Conservation (phyloP, 768 basidiomycete genomes). For the Tulasnella calospora region DNA sequence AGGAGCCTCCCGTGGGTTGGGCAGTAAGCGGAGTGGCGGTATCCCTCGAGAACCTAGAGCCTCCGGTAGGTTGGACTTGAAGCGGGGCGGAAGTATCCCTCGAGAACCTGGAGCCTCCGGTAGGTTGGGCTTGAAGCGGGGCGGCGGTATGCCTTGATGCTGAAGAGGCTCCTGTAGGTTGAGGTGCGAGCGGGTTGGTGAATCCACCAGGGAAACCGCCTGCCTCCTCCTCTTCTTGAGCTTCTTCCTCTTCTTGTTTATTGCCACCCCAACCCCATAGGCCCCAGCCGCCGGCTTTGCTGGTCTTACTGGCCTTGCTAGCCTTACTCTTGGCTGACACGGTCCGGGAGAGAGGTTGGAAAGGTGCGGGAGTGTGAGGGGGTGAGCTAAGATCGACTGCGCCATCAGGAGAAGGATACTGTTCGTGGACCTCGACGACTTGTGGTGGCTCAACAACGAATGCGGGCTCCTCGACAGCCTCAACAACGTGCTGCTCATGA, state of each 20-base stretch:
- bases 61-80: not conserved
- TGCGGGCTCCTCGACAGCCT: not conserved
- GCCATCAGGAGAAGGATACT: not conserved
- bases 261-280: not conserved
- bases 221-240: not conserved
- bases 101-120: not conserved
- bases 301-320: not conserved
- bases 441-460: not conserved
- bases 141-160: not conserved
- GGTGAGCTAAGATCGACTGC: constrained; percentile 2
- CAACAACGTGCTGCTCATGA: not conserved
- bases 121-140: not conserved
- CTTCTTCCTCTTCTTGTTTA: not conserved
- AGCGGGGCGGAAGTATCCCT: not conserved
- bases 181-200: not conserved
- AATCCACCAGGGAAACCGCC: constrained; percentile 2
- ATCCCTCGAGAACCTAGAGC: not conserved
- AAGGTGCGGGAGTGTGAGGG: not conserved
- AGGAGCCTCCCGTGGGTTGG: not conserved
- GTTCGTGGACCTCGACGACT: not conserved
- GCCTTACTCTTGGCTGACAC: not conserved
- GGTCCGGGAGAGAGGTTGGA: not conserved
- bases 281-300: not conserved
- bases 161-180: not conserved
- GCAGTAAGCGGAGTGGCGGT: not conserved